Percentiles rank a stretch among this genome's conserved stretches.
Conservation (phyloP, 1,284 basidiomycete genomes). For the Moniliophthora roreri region DNA sequence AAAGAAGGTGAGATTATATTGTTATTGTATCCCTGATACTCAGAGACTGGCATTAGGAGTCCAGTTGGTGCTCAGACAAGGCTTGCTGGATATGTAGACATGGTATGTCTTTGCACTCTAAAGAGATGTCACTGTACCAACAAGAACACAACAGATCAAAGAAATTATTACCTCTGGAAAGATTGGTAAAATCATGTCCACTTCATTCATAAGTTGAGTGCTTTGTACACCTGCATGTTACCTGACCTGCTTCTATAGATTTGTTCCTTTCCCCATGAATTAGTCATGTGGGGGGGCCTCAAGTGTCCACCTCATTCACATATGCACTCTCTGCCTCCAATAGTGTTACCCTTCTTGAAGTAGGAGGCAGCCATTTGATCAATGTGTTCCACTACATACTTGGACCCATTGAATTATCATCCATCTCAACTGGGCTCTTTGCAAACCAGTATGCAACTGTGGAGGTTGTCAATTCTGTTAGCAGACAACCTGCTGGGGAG, state of each 20-base stretch:
- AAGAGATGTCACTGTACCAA: too few relatives aligned
- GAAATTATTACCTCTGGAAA: slow-evolving; percentile 6
- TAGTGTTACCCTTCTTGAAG: slow-evolving; percentile 11
- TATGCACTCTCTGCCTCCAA: not conserved
- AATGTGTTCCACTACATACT: slow-evolving; percentile 13
- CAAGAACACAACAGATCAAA: not conserved
- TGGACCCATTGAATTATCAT: slow-evolving; percentile 9
- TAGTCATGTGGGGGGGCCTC: not conserved
- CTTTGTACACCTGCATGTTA: too few relatives aligned
- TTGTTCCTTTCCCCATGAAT: not conserved
- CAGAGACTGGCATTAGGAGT: slow-evolving; percentile 28
- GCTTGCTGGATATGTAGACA: not conserved
- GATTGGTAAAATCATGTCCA: slow-evolving; percentile 7
- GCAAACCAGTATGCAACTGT: slow-evolving; percentile 1
- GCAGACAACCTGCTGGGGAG: slow-evolving; percentile 5
- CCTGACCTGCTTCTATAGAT: not conserved
- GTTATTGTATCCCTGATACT: too few relatives aligned
- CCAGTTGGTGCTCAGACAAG: slow-evolving; percentile 25
- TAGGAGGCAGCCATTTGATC: slow-evolving; percentile 14
- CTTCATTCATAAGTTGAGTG: slow-evolving; percentile 1
- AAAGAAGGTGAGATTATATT: too few relatives aligned
- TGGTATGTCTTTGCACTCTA: not conserved
- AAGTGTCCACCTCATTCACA: not conserved
- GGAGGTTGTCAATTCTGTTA: not conserved
- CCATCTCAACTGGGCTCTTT: slow-evolving; percentile 11